Conservation (phyloP, 2,329 filamentous ascomycete species). For the Emericellopsis atlantica region DNA sequence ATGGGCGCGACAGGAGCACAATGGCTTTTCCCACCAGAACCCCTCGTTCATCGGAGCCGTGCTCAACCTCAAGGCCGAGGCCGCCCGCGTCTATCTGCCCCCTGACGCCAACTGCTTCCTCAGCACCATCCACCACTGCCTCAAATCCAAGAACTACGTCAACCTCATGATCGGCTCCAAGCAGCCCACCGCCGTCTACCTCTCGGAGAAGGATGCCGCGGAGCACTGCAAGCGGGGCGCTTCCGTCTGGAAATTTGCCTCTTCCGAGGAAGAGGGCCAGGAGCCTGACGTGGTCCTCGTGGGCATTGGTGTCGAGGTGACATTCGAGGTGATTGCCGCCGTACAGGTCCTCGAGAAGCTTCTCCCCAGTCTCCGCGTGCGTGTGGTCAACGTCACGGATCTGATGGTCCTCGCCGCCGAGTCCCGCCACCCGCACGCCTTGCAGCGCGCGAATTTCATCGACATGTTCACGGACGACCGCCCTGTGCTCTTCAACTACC, state of each 20-base stretch:
- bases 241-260: conserved; percentile 49
- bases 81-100: conserved; percentile 50
- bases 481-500: conserved; percentile 53
- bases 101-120: conserved; percentile 58
- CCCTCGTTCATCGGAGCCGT: conserved; percentile 56
- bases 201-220: conserved; percentile 46
- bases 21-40: conserved; percentile 58
- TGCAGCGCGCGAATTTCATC: conserved; percentile 37
- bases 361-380: conserved; percentile 39
- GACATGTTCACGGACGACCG: conserved; percentile 43
- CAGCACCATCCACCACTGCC: conserved; percentile 48
- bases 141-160: conserved; percentile 49
- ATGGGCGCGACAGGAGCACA: conserved; percentile 56
- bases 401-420: conserved; percentile 48
- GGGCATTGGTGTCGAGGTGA: conserved; percentile 53
- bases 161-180: conserved; percentile 59
- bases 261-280: conserved; percentile 34
- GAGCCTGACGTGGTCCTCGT: conserved; percentile 51
- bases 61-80: conserved; percentile 47
- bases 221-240: conserved; percentile 47
- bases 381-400: conserved; percentile 55
- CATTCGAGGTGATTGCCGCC: conserved; percentile 50
- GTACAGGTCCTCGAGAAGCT: conserved; percentile 38
- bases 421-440: conserved; percentile 43
- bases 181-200: conserved; percentile 49